Evolutionary conservation across 495 filamentous ascomycete genomes (phyloP), one percentile per base, ranked within the genome.

Genomic region (Penicillium angulare): DNA sequence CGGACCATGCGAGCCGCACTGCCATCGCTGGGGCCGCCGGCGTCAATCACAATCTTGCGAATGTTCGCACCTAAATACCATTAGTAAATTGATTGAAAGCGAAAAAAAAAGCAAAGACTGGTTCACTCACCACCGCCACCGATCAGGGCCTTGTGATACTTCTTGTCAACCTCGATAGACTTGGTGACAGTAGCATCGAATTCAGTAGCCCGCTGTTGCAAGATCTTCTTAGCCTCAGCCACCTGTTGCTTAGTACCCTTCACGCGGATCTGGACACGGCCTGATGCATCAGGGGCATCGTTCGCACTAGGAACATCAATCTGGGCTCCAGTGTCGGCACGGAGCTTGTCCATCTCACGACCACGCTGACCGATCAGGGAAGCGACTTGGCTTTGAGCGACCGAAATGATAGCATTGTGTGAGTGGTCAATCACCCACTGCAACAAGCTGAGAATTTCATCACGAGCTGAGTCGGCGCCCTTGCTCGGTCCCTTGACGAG

Each of bases 221-320:
- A 72, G 21, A 92, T 69, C 74, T 88, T 88, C 83, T 95, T 92
- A 4, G 93, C 92, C 24, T 89, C 85, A 20, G 88, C 84, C 47
- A 97, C 95, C 53, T 92, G 86, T 53, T 87, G 75, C 73, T 95
- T 92, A 16, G 88, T 92, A 39, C 93, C 93, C 75, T 89, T 90
- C 55, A 97, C 79, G 55, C 83, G 85, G 64, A 99, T 93, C 57
- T 95, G 84, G 15, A 92, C 87, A 26, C 82, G 75, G 17, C 81
- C 81, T 22, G 76, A 75, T 16, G 79, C 69, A 51, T 89, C 84
- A 13, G 79, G 73, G 5, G 78, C 71, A 54, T 86, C 83, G 29
- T 79, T 72, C 20, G 64, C 74, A 39, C 84, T 81, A 5, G 92
- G 95, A 43, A 99, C 87, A 66, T 96, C 91, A 50, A 99, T 92